phyloP scores from a whole-genome alignment of 2,329 filamentous ascomycete species.

The Furcasterigmium sp. region DNA sequence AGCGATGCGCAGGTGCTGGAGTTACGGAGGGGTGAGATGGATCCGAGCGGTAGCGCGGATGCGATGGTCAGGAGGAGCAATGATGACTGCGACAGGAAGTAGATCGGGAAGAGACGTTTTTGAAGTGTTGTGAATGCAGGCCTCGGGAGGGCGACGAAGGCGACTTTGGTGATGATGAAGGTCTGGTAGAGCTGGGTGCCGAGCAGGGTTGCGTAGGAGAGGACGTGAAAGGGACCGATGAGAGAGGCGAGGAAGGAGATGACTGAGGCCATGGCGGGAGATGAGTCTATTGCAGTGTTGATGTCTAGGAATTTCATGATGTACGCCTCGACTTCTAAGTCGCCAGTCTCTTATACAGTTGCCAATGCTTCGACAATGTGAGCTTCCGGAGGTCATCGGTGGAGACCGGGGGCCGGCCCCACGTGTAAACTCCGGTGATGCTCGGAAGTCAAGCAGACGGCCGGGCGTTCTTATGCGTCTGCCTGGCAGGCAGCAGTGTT shows the following conservation, averaged over 20 bases:
- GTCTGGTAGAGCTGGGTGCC: slow-evolving; percentile 34
- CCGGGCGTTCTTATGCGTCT: no score
- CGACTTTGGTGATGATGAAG: slow-evolving; percentile 30
- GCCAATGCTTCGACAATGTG: no score
- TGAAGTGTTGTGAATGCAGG: slow-evolving; percentile 31
- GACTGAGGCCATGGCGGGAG: neutral
- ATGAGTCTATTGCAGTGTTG: slow-evolving; percentile 5
- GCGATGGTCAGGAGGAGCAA: slow-evolving; percentile 25
- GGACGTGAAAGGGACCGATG: slow-evolving; percentile 28
- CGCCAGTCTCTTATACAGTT: no score
- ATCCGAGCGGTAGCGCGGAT: slow-evolving; percentile 26
- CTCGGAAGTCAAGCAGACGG: no score
- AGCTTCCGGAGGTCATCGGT: no score
- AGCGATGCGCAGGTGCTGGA: slow-evolving; percentile 28
- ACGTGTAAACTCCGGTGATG: no score
- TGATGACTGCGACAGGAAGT: slow-evolving; percentile 29
- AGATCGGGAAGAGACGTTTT: slow-evolving; percentile 33
- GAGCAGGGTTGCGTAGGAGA: slow-evolving; percentile 32
- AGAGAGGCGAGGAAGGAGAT: slow-evolving; percentile 6
- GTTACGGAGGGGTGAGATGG: slow-evolving; percentile 18
- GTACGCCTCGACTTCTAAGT: no score
- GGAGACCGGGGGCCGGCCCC: no score
- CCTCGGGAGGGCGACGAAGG: slow-evolving; percentile 24
- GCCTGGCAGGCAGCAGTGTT: no score
- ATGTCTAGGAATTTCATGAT: neutral